Conservation (phyloP, 768 basidiomycete genomes). For the Tulasnella sp. region DNA sequence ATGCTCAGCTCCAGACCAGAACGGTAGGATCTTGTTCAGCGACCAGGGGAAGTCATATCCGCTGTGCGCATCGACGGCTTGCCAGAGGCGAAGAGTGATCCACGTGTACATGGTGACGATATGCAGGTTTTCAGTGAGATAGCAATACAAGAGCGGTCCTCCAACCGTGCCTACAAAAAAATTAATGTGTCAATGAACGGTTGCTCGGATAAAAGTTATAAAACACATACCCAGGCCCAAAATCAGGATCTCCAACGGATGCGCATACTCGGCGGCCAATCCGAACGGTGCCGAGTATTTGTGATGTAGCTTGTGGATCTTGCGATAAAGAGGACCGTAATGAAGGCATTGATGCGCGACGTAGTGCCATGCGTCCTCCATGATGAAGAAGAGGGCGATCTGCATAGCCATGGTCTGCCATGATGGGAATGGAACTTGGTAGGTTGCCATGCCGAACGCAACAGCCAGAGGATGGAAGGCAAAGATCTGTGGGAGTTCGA, state of each 20-base stretch:
- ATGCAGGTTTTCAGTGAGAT: constrained; percentile 67
- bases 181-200: too few relatives aligned
- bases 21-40: constrained; percentile 78
- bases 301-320: constrained; percentile 97
- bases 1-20: constrained; percentile 97
- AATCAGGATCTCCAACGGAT: constrained; percentile 92
- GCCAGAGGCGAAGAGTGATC: constrained; percentile 90
- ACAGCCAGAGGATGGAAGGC: constrained; percentile 87
- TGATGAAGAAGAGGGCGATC: constrained; percentile 81
- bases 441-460: constrained; percentile 78
- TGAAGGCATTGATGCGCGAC: constrained; percentile 86
- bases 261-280: constrained; percentile 94
- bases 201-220: background rate
- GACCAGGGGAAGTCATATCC: constrained; percentile 99
- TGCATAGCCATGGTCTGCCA: constrained; percentile 61
- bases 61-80: constrained; percentile 94
- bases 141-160: constrained; percentile 81
- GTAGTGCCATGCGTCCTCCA: constrained; percentile 95
- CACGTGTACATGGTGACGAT: constrained; percentile 89
- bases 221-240: constrained; percentile 40
- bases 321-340: constrained; percentile 71
- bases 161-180: constrained; percentile 62
- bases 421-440: constrained; percentile 84
- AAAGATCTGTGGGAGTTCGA: constrained; percentile 87
- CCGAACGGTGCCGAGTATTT: constrained; percentile 96